Conservation (phyloP, 2,329 filamentous ascomycete genomes). For the Penicillium corylophilum region DNA sequence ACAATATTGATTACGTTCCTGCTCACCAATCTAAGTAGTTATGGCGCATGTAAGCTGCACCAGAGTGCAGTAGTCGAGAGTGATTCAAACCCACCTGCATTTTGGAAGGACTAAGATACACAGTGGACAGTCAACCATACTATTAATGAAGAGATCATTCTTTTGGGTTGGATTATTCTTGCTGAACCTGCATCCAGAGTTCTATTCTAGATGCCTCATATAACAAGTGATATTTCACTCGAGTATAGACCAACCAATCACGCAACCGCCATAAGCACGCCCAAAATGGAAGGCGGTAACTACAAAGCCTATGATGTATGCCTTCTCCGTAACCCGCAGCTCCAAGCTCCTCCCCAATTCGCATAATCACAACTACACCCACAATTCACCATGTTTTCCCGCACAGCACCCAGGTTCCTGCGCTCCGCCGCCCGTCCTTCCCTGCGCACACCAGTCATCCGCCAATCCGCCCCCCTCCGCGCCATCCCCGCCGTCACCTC, state of each 20-base stretch:
- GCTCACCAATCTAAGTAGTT: too few relatives aligned
- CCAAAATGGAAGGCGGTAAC: conserved; percentile 4
- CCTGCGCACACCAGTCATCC: conserved; percentile 16
- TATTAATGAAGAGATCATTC: too few relatives aligned
- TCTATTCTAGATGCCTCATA: too few relatives aligned
- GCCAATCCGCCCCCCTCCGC: conserved; percentile 11
- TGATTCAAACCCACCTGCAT: too few relatives aligned
- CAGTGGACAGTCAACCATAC: too few relatives aligned
- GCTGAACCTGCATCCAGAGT: too few relatives aligned
- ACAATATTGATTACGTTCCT: too few relatives aligned
- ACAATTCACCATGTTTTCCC: conserved; percentile 34
- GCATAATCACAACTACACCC: neutral
- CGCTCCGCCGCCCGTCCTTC: conserved; percentile 24
- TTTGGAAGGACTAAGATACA: too few relatives aligned
- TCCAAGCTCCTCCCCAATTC: neutral
- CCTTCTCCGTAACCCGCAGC: conserved; percentile 9
- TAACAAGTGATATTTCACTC: too few relatives aligned
- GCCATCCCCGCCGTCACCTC: conserved; percentile 9
- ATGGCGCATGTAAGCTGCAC: too few relatives aligned
- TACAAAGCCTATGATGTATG: conserved; percentile 8
- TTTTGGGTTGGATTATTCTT: too few relatives aligned
- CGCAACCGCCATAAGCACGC: neutral
- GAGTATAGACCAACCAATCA: neutral
- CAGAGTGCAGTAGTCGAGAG: too few relatives aligned
- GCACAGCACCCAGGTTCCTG: conserved; percentile 44